Base-by-base conservation (phyloP, 2,329 filamentous ascomycete species). In the Neospermospora avenae region DNA sequence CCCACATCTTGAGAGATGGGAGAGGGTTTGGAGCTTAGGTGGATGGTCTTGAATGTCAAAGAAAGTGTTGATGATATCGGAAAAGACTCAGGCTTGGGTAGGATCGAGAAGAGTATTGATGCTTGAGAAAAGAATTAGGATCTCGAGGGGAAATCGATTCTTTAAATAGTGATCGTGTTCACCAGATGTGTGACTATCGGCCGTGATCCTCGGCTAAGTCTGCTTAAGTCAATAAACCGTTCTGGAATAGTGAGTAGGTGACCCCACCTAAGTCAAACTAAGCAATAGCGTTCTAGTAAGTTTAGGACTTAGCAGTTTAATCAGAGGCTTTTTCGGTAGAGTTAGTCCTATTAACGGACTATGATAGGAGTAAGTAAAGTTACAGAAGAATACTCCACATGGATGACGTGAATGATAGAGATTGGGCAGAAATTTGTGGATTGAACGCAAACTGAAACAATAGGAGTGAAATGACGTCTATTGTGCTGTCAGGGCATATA, bases 1-100 rank as follows among this genome's bases (percentile, higher is more conserved):
- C 83, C 76, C 88, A 82, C 79, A 83, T 83, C 54, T 62, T 77
- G 74, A 55, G 11, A 25, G 44, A 41, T 44, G 16, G 16, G 48
- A 42, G 44, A 62, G 48, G 34, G 31, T 39, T 22, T 54, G 18
- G 37, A 45, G 25, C 18, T 44, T 61, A 35, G 44, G 55, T 4
- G 39, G 18, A 34, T 34, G 1, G 13, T 28, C 24, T 45, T 10
- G 41, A 31, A n/a, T 41, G 48, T 34, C 34, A 25, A 41, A 54
- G 53, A 25, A 14, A 16, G 22, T 22, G 22, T 24, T 39, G 39
- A 18, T 44, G 2, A 18, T 14, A 28, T 25, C n/a, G n/a, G n/a
- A n/a, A n/a, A n/a, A n/a, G n/a, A n/a, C n/a, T n/a, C n/a, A n/a
- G n/a, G n/a, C n/a, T n/a, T n/a, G n/a, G n/a, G n/a, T n/a, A 31